Evolutionary conservation across 2,329 filamentous ascomycete genomes (phyloP), one percentile per base, ranked within the genome.

Genomic region (Ophiostoma fasciatum): DNA sequence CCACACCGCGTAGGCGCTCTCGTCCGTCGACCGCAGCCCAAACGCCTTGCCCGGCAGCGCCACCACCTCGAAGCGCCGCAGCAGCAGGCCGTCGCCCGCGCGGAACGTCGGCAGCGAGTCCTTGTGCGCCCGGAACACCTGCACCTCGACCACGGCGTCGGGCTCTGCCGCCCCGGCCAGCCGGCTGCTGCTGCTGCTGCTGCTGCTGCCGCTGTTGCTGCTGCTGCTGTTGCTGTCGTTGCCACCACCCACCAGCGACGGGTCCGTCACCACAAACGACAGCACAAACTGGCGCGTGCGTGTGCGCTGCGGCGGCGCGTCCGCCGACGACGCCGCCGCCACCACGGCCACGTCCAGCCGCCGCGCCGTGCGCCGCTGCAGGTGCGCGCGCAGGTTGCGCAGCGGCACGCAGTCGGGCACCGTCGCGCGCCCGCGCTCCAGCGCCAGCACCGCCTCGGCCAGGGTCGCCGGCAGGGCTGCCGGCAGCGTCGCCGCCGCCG

Each of bases 221-320:
- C 26, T 29, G 5, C 31, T n/a, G n/a, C 19, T 15, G 6, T 30
- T 17, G 10, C 63, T 59, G 2, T 67, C 66, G 5, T 26, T n/a
- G n/a, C n/a, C n/a, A n/a, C n/a, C n/a, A n/a, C n/a, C 36, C 12
- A 32, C 22, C 20, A 37, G 28, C 11, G 39, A 39, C 19, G 68
- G 62, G 46, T 78, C 74, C 1, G 65, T 69, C 11, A 74, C 54
- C 28, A 62, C 65, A 43, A 78, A 67, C 13, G 65, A 63, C 46
- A 74, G 63, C 53, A 70, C 64, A 52, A 66, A 77, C 47, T 77
- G 69, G 17, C 71, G 60, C 40, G 61, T 56, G 47, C 72, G 74
- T 19, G 68, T 68, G 26, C 72, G 63, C 39, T 61, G 56, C 7
- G 72, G 63, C 31, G 63, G 23, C 20, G 28, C n/a, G 22, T 38